phyloP scores from a whole-genome alignment of 495 filamentous ascomycete species.

The Letharia lupina region DNA sequence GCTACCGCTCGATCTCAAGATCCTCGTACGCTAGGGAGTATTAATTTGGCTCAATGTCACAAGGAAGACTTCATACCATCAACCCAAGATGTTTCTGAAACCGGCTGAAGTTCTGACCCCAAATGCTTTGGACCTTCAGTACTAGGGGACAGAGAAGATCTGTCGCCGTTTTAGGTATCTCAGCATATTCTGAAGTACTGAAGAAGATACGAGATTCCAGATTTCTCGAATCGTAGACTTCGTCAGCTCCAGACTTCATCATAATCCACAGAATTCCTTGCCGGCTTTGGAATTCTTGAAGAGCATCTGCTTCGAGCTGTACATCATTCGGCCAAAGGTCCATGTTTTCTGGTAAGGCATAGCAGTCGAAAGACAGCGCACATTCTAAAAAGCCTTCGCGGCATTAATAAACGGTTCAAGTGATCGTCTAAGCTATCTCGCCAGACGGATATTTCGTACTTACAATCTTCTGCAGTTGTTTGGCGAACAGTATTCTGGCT shows the following conservation, averaged over 20 bases:
- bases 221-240: neutral
- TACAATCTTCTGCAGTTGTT: neutral
- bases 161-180: neutral
- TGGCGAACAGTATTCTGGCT: neutral
- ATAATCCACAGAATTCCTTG: conserved; percentile 7
- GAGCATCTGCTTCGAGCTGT: neutral
- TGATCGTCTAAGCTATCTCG: neutral
- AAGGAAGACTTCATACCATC: neutral
- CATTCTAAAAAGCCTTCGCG: conserved; percentile 11
- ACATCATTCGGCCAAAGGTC: neutral
- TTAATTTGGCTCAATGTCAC: neutral
- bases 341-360: conserved; percentile 5
- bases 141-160: conserved; percentile 2
- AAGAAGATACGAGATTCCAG: conserved; percentile 3
- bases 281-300: neutral
- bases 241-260: neutral
- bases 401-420: neutral
- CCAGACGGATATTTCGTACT: neutral
- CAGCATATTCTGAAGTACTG: conserved; percentile 9
- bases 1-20: conserved; percentile 8
- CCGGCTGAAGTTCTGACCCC: neutral
- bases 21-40: conserved; percentile 1
- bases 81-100: conserved; percentile 4
- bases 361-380: neutral
- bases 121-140: neutral